Percentiles rank a stretch among this genome's conserved stretches.
These are phyloP conservation scores for Pezicula carpinea DNA, from an alignment of 2,329 filamentous ascomycete genomes.

Conservation along the genomic window DNA sequence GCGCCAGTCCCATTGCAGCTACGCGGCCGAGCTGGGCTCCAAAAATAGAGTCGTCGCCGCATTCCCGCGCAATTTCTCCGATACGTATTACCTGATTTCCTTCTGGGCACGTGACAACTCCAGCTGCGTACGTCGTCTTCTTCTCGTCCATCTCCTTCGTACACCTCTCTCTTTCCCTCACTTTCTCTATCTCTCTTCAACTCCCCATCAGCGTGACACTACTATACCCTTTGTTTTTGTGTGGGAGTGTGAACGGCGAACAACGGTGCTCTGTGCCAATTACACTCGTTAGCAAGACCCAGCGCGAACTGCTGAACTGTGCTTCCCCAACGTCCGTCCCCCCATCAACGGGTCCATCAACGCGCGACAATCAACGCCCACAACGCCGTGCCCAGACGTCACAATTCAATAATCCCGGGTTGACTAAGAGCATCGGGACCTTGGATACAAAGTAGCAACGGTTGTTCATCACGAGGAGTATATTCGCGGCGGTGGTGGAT, in stretches of 20 bases:
- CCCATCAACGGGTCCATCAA: conserved; percentile 10
- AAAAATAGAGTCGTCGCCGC: too few species aligned
- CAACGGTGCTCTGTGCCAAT: conserved; percentile 47
- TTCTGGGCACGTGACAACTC: too few species aligned
- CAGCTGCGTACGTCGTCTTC: too few species aligned
- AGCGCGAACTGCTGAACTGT: conserved; percentile 3
- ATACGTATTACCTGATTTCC: too few species aligned
- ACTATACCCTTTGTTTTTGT: not conserved
- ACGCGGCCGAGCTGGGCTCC: too few species aligned
- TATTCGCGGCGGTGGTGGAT: conserved; percentile 1
- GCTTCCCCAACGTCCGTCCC: conserved; percentile 12
- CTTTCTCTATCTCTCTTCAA: too few species aligned
- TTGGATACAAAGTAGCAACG: not conserved
- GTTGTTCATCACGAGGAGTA: not conserved
- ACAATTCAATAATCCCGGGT: not conserved
- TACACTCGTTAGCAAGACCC: conserved; percentile 42
- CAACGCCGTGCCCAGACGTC: not conserved
- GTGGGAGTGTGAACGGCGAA: not conserved
- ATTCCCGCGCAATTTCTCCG: too few species aligned
- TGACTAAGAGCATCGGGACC: too few species aligned
- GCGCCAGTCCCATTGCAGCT: too few species aligned
- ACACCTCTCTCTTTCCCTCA: too few species aligned
- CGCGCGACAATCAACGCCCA: conserved; percentile 1
- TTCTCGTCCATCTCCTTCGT: too few species aligned
- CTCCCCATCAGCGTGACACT: not conserved